Evolutionary conservation across 495 filamentous ascomycete species (phyloP).

Genomic region (Penicillium goetzii): DNA sequence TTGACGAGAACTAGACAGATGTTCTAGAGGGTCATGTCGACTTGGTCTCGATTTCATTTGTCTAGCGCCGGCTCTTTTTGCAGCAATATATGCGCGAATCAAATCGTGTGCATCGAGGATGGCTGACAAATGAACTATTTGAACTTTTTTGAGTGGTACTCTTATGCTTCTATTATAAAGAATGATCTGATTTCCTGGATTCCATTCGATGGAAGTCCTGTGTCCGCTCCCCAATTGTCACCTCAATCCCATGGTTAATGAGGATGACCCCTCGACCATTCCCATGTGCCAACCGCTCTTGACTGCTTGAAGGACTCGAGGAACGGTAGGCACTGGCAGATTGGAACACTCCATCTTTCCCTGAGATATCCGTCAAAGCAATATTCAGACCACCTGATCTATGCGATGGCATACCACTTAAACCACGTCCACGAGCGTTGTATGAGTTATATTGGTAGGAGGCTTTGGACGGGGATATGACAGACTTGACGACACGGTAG

Average conservation of each 20-base stretch:
- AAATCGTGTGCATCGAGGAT: too few species aligned
- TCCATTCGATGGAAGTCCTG: not conserved
- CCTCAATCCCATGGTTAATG: slow-evolving; percentile 4
- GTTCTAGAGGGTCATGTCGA: slow-evolving; percentile 2
- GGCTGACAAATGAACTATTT: not conserved
- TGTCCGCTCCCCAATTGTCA: not conserved
- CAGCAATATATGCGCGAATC: too few species aligned
- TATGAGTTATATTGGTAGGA: slow-evolving; percentile 24
- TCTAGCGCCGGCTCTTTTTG: not conserved
- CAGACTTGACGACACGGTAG: slow-evolving; percentile 25
- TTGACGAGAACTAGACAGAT: slow-evolving; percentile 19
- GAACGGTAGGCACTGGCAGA: slow-evolving; percentile 18
- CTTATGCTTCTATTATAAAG: too few species aligned
- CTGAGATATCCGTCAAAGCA: slow-evolving; percentile 4
- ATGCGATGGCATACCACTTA: slow-evolving; percentile 19
- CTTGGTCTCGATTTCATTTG: not conserved
- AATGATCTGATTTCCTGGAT: not conserved
- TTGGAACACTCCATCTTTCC: slow-evolving; percentile 6
- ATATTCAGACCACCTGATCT: slow-evolving; percentile 11
- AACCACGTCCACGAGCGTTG: slow-evolving; percentile 3
- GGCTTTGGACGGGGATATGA: slow-evolving; percentile 15
- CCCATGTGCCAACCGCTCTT: slow-evolving; percentile 17
- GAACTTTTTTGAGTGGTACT: not conserved
- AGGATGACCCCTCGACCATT: not conserved
- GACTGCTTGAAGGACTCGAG: slow-evolving; percentile 21